Evolutionary conservation across 441 rosid species (phyloP).

Genomic region (Erodium texanum): DNA sequence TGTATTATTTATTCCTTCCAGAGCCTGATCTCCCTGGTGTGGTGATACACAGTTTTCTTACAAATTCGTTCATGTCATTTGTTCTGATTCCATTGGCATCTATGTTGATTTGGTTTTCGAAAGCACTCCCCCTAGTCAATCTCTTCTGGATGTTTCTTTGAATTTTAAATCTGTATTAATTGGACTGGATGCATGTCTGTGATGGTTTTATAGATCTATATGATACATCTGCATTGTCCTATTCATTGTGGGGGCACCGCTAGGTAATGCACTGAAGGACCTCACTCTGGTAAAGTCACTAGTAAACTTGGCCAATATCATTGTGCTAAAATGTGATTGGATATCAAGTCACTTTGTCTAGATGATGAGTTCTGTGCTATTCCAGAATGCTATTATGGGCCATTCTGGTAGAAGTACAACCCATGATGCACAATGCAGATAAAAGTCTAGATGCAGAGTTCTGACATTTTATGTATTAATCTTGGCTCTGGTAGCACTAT

Average conservation of each 20-base stretch:
- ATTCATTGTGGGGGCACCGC: background rate
- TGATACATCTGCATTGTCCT: background rate
- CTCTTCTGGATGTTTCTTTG: background rate
- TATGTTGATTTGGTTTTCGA: constrained; percentile 10
- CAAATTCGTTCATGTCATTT: background rate
- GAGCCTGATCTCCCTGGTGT: background rate
- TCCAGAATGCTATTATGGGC: background rate
- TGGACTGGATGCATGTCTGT: constrained; percentile 2
- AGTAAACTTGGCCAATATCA: background rate
- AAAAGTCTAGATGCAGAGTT: background rate
- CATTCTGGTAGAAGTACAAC: background rate
- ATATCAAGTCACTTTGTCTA: background rate
- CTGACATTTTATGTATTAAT: constrained; percentile 13
- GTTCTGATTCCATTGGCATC: background rate
- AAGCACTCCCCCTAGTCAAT: background rate
- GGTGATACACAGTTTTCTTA: background rate
- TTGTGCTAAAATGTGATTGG: background rate
- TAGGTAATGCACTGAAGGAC: background rate
- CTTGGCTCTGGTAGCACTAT: constrained; percentile 18
- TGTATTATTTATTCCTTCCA: background rate
- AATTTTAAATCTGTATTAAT: background rate
- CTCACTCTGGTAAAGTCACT: background rate
- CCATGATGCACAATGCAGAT: background rate
- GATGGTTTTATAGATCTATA: background rate
- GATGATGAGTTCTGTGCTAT: background rate